Base-by-base conservation (phyloP, 2,329 filamentous ascomycete genomes). In the Dactylellina parvicollis region DNA sequence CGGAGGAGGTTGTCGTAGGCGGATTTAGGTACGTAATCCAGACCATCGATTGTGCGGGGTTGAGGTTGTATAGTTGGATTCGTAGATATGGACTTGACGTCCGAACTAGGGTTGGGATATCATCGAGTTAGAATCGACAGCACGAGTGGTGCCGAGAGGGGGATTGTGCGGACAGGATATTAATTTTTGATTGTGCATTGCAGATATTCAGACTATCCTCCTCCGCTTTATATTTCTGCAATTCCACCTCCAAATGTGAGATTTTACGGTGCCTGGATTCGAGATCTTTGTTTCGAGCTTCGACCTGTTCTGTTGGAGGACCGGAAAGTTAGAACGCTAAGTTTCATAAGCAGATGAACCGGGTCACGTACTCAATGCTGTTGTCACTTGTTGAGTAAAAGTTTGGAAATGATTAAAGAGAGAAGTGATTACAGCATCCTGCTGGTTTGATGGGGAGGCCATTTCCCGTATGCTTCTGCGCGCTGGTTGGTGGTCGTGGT, bases 341-440 rank as follows among this genome's bases (percentile, higher is more conserved):
- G 9, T 22, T 44, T 34, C 5, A 26, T 47, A 30, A 20, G 4
- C n/a, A 24, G 16, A 9, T 24, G 30, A 8, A 12, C 14, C 8
- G 18, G 20, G 24, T 18, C 28, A 38, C 65, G 28, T 32, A 62
- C 65, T 7, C 38, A 61, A 30, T 2, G 56, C 56, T 40, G 24
- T 26, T 3, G 20, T n/a, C 14, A 62, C 40, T 20, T 70, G 28
- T 14, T 70, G 56, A 1, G 44, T 28, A 16, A 70, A 61, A 12
- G 16, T 34, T 9, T 70, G 47, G n/a, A 54, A 56, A 22, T 49
- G 24, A 18, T 54, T 20, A 8, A 56, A 24, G 18, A 70, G 38
- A 2, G 38, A 47, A n/a, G 38, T 40, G 3, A 61, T 28, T 14
- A 61, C 49, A 2, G 55, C 34, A 28, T 60, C 20, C 28, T 30